A percentile compares a stretch with the other conserved stretches of the same genome.
Conservation (phyloP, 1,139 yeast genomes). For the Pichia sp. region DNA sequence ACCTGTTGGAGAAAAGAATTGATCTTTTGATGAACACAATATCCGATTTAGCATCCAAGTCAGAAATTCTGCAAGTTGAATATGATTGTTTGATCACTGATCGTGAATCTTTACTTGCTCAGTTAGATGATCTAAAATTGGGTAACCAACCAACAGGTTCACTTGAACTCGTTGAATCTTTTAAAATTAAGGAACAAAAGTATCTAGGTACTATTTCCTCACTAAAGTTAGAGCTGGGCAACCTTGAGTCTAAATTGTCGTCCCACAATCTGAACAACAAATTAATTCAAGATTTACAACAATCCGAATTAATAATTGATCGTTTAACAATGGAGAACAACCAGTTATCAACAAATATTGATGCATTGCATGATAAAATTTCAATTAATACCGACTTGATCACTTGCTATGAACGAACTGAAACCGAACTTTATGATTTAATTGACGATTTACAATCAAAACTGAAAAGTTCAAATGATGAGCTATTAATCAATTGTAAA, state of each 20-base stretch:
- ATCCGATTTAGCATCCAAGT: conserved; percentile 30
- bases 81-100: conserved; percentile 44
- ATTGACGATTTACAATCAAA: background rate
- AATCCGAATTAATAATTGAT: conserved; percentile 44
- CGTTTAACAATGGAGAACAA: conserved; percentile 50
- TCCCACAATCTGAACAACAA: background rate
- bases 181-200: conserved; percentile 1
- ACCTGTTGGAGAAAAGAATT: conserved; percentile 30
- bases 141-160: background rate
- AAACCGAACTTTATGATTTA: conserved; percentile 1
- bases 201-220: conserved; percentile 3
- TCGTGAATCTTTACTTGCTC: conserved; percentile 26
- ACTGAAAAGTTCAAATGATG: background rate
- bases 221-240: conserved; percentile 1
- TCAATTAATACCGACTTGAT: conserved; percentile 21
- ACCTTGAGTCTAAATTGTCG: conserved; percentile 1
- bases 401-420: conserved; percentile 3
- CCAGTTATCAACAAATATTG: conserved; percentile 31
- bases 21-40: conserved; percentile 31
- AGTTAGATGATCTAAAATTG: conserved; percentile 27
- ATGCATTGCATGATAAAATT: conserved; percentile 39
- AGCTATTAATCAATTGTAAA: background rate
- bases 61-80: conserved; percentile 37
- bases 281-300: background rate
- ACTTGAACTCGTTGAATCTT: conserved; percentile 4